Conservation (phyloP, 1,284 basidiomycete genomes). For the Mycena sp. region DNA sequence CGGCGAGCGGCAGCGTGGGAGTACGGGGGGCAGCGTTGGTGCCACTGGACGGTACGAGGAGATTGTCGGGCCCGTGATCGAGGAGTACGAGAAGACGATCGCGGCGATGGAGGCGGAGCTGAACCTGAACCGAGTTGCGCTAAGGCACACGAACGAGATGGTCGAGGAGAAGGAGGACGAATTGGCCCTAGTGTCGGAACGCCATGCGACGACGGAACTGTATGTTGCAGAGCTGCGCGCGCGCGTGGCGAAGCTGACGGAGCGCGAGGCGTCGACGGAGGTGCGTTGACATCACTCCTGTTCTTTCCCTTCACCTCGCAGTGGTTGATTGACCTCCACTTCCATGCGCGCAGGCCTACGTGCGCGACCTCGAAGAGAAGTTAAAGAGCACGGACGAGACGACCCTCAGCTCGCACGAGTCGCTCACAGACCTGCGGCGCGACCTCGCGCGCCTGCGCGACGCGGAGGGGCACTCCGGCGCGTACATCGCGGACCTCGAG, state of each 20-base stretch:
- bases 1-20: slow-evolving; percentile 73
- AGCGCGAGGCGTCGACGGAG: slow-evolving; percentile 92
- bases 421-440: slow-evolving; percentile 83
- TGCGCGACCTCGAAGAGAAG: slow-evolving; percentile 91
- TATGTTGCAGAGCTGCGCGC: slow-evolving; percentile 88
- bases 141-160: slow-evolving; percentile 91
- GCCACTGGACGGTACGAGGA: slow-evolving; percentile 90
- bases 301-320: slow-evolving; percentile 15
- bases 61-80: slow-evolving; percentile 97
- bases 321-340: slow-evolving; percentile 6
- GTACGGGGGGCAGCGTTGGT: slow-evolving; percentile 70
- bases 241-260: slow-evolving; percentile 83
- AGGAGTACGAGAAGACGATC: slow-evolving; percentile 99
- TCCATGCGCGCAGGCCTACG: slow-evolving; percentile 72
- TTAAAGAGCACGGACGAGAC: slow-evolving; percentile 86
- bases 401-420: slow-evolving; percentile 77
- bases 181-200: slow-evolving; percentile 69
- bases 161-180: slow-evolving; percentile 91
- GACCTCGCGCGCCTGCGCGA: slow-evolving; percentile 87
- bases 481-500: slow-evolving; percentile 94
- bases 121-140: slow-evolving; percentile 87
- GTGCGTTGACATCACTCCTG: slow-evolving; percentile 48
- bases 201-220: slow-evolving; percentile 82
- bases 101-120: slow-evolving; percentile 95
- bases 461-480: slow-evolving; percentile 72